Base-by-base conservation (phyloP, 1,284 basidiomycete species). In the Puccinia polysora region DNA sequence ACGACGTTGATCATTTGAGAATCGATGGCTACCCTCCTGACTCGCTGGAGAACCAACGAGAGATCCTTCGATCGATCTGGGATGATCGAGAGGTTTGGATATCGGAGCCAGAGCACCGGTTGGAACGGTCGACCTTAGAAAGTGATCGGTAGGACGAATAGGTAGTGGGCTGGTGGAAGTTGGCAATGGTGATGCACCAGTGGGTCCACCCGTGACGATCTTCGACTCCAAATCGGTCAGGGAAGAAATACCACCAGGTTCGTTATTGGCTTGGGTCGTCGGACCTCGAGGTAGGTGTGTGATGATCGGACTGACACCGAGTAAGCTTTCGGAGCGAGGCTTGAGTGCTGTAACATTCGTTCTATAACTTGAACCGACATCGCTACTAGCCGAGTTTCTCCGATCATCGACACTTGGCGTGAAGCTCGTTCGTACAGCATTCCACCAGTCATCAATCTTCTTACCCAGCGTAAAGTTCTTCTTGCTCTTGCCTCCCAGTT, bases 401-500 rank as follows among this genome's bases (percentile, higher is more conserved):
- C 36, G 38, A 38, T 81, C 25, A 81, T 71, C 30, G 20, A 65
- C 47, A 32, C 60, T 63, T 6, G 78, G 74, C 5, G 75, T 77
- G 55, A 82, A 81, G 71, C 81, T 81, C 73, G 78, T 79, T 70
- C 81, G 81, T 43, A 82, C 81, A 28, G 81, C 79, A 43, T 78
- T 81, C 81, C 81, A 82, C 81, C 81, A 82, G 1, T 81, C 81
- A 75, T 82, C 81, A 77, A 82, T 81, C 74, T 82, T 82, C 43
- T 75, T 78, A 30, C 80, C 80, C 43, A 82, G 68, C 32, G 59
- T 73, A 30, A 73, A 73, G 32, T 80, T 80, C 75, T 80, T 80
- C 77, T 80, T 81, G 50, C 89, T 86, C 76, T 89, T 90, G 18
- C 1, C 73, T 36, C 15, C 62, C 40, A 28, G 23, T 40, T 56